These are phyloP conservation scores for Vitis riparia DNA, from an alignment of 164 flowering plant genomes.

Conservation along the genomic window DNA sequence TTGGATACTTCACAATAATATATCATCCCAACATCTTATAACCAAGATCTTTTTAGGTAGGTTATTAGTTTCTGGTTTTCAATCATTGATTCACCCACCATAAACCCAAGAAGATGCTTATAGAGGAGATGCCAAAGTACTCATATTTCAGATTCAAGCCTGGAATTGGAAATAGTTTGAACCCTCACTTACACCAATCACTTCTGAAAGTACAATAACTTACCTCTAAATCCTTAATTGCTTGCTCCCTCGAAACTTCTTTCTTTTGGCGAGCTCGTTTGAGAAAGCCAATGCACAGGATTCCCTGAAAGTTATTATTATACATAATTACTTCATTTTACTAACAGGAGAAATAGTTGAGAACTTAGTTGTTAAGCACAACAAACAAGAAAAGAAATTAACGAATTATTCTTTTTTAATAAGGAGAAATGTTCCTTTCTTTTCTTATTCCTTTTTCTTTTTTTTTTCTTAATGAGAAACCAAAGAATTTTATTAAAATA, in stretches of 20 bases:
- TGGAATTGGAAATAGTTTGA: neutral
- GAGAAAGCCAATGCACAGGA: slow-evolving; percentile 78
- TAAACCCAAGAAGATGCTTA: neutral
- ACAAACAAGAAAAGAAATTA: too few species aligned
- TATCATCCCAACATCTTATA: too few species aligned
- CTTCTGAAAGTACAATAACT: slow-evolving; percentile 2
- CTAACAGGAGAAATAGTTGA: neutral
- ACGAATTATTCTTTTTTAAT: too few species aligned
- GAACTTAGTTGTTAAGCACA: neutral
- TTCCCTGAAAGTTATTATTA: slow-evolving; percentile 42
- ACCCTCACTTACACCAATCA: neutral
- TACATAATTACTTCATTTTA: neutral
- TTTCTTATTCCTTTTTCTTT: too few species aligned
- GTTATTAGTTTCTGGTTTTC: too few species aligned
- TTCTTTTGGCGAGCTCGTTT: slow-evolving; percentile 79
- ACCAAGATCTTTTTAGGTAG: too few species aligned
- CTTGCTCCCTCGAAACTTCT: slow-evolving; percentile 75
- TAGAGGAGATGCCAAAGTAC: neutral
- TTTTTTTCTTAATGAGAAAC: too few species aligned
- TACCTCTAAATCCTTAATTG: slow-evolving; percentile 83
- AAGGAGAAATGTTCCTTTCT: too few species aligned
- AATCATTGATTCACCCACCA: too few species aligned
- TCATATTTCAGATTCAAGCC: neutral
- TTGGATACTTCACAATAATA: too few species aligned
- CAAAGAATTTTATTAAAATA: too few species aligned